Conservation (phyloP, 805 yeast species). For the Spathaspora arborariae region DNA sequence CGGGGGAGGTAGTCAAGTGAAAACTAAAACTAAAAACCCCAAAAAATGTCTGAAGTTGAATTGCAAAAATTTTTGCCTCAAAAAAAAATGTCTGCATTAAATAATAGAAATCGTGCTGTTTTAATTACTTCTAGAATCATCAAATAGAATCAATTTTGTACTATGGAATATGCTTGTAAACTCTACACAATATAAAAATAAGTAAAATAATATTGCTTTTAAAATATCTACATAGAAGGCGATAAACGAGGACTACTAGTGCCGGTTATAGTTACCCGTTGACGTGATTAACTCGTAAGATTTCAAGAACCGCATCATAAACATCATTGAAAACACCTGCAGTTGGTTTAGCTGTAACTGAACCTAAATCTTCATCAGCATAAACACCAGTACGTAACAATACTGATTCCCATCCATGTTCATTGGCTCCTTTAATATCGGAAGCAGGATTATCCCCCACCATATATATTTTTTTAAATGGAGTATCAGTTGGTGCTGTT, state of each 20-base stretch:
- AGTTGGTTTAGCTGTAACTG: slow-evolving; percentile 39
- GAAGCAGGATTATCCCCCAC: slow-evolving; percentile 96
- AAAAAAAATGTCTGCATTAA: neutral
- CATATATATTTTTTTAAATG: slow-evolving; percentile 72
- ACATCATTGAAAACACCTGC: slow-evolving; percentile 50
- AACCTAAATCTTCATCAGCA: slow-evolving; percentile 49
- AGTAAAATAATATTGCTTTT: too few species aligned
- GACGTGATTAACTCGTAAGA: slow-evolving; percentile 2
- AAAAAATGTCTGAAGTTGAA: neutral
- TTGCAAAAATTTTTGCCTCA: neutral
- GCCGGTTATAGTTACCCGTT: neutral
- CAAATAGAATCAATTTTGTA: neutral
- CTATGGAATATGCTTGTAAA: neutral
- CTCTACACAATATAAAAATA: neutral
- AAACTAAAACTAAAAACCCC: too few species aligned
- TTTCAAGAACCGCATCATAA: slow-evolving; percentile 34
- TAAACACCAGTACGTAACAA: slow-evolving; percentile 88
- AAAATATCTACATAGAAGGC: too few species aligned
- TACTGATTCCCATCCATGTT: slow-evolving; percentile 84
- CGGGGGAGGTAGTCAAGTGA: too few species aligned
- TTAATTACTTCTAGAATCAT: neutral
- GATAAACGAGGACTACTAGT: too few species aligned
- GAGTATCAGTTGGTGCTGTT: slow-evolving; percentile 25
- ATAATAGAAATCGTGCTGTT: neutral
- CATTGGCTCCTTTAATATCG: slow-evolving; percentile 86